Percentiles rank a stretch among this genome's conserved stretches.
These are phyloP conservation scores for Podospora conica DNA, from an alignment of 495 filamentous ascomycete genomes.

Conservation along the genomic window DNA sequence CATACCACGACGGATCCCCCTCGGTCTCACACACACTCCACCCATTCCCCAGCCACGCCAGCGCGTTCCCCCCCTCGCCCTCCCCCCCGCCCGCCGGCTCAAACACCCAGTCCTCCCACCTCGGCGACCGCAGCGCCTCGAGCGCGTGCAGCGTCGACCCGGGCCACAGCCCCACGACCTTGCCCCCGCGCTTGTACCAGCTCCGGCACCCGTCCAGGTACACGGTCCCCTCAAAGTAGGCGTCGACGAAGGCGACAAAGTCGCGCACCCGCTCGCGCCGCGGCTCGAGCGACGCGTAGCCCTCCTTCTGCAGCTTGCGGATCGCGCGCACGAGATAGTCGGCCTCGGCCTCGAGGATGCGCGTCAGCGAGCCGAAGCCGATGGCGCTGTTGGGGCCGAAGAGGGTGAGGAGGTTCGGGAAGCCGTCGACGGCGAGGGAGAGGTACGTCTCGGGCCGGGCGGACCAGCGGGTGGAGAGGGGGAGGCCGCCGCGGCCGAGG, in stretches of 20 bases:
- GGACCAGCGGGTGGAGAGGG: conserved; percentile 44
- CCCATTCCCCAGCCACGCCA: conserved; percentile 49
- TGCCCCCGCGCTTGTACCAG: conserved; percentile 55
- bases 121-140: conserved; percentile 36
- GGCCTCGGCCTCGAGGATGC: conserved; percentile 51
- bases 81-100: conserved; percentile 22
- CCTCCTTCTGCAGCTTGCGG: conserved; percentile 61
- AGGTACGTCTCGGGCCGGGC: conserved; percentile 57
- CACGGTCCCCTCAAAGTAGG: conserved; percentile 60
- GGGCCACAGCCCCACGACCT: conserved; percentile 38
- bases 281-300: conserved; percentile 54
- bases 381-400: conserved; percentile 54
- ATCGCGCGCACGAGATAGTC: conserved; percentile 59
- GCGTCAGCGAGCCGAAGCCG: conserved; percentile 50
- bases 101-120: conserved; percentile 42
- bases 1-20: conserved; percentile 46
- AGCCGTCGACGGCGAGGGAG: conserved; percentile 53
- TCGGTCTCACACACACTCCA: conserved; percentile 39
- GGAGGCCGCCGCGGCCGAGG: conserved; percentile 43
- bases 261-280: conserved; percentile 50
- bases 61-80: conserved; percentile 18
- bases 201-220: conserved; percentile 60
- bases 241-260: conserved; percentile 53
- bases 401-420: conserved; percentile 63
- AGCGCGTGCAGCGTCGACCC: conserved; percentile 40